A percentile compares a stretch with the other conserved stretches of the same genome.
Evolutionary conservation across 78 protist species (phyloP).

Genomic region (Polysphondylium violaceum): DNA sequence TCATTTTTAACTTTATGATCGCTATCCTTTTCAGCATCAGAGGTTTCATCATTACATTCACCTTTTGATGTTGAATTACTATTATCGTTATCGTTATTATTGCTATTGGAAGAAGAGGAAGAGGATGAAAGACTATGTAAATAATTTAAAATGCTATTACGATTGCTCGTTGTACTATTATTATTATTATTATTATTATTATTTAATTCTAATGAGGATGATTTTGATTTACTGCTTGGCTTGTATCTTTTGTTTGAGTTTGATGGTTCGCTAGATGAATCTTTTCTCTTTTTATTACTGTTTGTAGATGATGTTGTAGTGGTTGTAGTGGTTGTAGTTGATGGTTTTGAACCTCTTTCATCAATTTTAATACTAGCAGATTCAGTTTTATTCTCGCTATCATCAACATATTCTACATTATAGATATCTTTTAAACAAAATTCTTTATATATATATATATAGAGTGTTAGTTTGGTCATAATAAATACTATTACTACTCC

Average conservation of each 20-base stretch:
- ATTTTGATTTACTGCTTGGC: no score
- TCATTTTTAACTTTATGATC: no score
- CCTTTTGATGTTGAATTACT: no score
- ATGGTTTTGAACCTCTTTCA: background rate
- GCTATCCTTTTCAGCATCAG: no score
- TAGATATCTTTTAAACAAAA: slow-evolving; percentile 68
- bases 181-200: no score
- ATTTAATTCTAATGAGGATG: no score
- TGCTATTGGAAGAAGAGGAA: no score
- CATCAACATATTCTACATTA: slow-evolving; percentile 30
- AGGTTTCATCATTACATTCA: no score
- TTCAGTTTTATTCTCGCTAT: background rate
- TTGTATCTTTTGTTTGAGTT: slow-evolving; percentile 5
- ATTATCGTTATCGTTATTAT: no score
- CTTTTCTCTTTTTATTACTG: slow-evolving; percentile 1
- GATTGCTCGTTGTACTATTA: no score
- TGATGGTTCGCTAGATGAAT: background rate
- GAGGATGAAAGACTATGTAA: no score
- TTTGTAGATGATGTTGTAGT: background rate
- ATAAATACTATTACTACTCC: background rate
- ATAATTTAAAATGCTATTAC: no score
- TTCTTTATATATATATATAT: background rate
- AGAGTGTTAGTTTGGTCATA: background rate
- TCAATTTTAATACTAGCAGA: background rate
- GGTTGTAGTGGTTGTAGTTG: background rate